Evolutionary conservation across 768 basidiomycete species (phyloP).

Genomic region (Albatrellus ellisii): DNA sequence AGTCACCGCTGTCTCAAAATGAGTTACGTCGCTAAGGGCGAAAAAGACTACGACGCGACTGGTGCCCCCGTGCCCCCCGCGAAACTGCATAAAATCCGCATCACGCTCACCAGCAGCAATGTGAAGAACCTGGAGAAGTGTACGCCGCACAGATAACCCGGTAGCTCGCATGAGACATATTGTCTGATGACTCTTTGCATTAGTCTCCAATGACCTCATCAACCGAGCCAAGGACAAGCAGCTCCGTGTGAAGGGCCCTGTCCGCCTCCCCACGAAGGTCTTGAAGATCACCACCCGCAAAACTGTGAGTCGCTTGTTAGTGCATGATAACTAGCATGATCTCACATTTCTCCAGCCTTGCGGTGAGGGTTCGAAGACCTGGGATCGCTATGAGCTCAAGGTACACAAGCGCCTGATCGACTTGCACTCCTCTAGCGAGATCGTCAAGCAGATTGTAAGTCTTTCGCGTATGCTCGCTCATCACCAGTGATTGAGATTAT

Average conservation of each 20-base stretch:
- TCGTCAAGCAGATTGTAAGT: constrained; percentile 98
- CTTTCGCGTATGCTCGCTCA: neutral
- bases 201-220: constrained; percentile 93
- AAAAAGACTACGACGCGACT: constrained; percentile 94
- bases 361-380: constrained; percentile 99
- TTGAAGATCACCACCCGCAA: constrained; percentile 99
- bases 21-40: constrained; percentile 99
- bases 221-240: constrained; percentile 99
- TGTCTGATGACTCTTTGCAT: neutral
- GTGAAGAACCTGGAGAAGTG: constrained; percentile 99
- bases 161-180: no score
- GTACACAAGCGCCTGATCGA: constrained; percentile 99
- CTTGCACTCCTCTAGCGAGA: constrained; percentile 95
- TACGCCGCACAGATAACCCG: constrained; percentile 23
- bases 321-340: neutral
- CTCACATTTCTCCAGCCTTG: constrained; percentile 52
- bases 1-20: constrained; percentile 34
- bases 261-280: constrained; percentile 97
- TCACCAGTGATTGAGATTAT: neutral
- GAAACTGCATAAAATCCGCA: constrained; percentile 98
- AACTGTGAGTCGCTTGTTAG: constrained; percentile 47
- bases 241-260: constrained; percentile 97
- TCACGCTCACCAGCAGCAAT: constrained; percentile 96
- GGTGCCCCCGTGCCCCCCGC: constrained; percentile 74
- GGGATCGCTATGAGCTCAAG: constrained; percentile 99